Evolutionary conservation across 192 early-diverging fungal species (phyloP), one percentile per base, ranked within the genome.

Genomic region (Coemansia sp.): DNA sequence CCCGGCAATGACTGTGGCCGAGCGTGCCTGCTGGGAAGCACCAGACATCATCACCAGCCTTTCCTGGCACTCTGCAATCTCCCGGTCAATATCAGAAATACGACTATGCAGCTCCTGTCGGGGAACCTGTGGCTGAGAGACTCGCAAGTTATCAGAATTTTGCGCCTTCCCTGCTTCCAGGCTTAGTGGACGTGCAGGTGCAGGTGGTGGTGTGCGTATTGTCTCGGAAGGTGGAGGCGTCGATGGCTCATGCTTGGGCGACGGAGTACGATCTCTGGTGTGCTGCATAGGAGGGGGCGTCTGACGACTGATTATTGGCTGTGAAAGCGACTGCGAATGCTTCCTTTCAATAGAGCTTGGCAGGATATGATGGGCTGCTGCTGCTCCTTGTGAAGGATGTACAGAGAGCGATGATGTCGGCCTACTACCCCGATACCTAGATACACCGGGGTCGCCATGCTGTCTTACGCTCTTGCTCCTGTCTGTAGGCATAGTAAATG

Each of bases 41-140:
- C 38, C 55, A 2, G 65, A 53, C 8, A 68, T 67, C 62, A 59
- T 30, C 28, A 68, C 72, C 34, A 75, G 58, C 62, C 37, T 59
- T 37, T 75, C 67, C 55, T 75, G 62, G 41, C 61, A 75, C 55
- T 55, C 72, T 4, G 67, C 67, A 47, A 75, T 75, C 22, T 75
- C 72, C 25, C 67, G 62, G 55, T 75, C 72, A 58, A 75, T 75
- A 20, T 75, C 72, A 11, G 67, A 65, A 20, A 75, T 68, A 19
- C 73, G 67, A 28, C 62, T 75, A 25, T 75, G 67, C 28, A 65
- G 41, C 20, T 65, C 54, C 13, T 44, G 58, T 20, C 30, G 27
- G 9, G 52, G 52, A 31, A 54, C 52, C 29, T 33, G 52, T 14
- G 30, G 11, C 30, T 54, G 52, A 13, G 52, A 54, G 11, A 30